Evolutionary conservation across 2,329 filamentous ascomycete genomes (phyloP), one percentile per base, ranked within the genome.

Genomic region (Aspergillus texensis): DNA sequence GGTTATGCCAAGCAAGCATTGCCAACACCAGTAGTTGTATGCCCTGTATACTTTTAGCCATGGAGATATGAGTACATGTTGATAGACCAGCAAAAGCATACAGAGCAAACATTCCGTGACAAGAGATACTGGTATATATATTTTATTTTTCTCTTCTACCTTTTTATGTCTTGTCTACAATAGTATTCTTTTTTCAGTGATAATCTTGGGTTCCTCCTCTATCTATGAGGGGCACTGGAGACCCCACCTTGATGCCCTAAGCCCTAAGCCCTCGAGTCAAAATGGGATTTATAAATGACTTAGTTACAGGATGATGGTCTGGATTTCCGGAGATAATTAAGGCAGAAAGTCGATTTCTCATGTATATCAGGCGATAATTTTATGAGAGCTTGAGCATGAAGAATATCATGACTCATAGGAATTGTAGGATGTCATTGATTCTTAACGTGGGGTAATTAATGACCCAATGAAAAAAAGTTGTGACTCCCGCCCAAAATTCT

Each of bases 401-500:
- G 39, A 43, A 10, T 39, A n/a, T 48, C 21, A 55, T 55, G 32
- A 55, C 19, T 39, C 32, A 55, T 54, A 36, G 14, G 30, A 36
- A 55, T 55, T 39, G 48, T 43, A 50, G 57, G 36, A 52, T 43
- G 48, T 60, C 46, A 60, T 53, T 48, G 57, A 36, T n/a, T 39
- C 21, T 34, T 28, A 57, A 39, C 53, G 63, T 58, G 50, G 61
- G 60, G 46, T 55, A 55, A 19, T 14, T 6, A 24, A 36, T 55
- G 65, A 67, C 62, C 74, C 72, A 76, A 76, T 75, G 39, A 41
- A 64, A 74, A 62, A 65, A 65, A 67, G 64, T 66, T 32, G 60
- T 70, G 65, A 67, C 67, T 71, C 69, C 69, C 70, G 72, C 73
- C 74, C 74, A 73, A 76, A 76, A 75, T 72, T 76, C 74, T 68